A percentile compares a stretch with the other conserved stretches of the same genome.
phyloP scores from a whole-genome alignment of 2,329 filamentous ascomycete species.

The Claviceps maximensis region DNA sequence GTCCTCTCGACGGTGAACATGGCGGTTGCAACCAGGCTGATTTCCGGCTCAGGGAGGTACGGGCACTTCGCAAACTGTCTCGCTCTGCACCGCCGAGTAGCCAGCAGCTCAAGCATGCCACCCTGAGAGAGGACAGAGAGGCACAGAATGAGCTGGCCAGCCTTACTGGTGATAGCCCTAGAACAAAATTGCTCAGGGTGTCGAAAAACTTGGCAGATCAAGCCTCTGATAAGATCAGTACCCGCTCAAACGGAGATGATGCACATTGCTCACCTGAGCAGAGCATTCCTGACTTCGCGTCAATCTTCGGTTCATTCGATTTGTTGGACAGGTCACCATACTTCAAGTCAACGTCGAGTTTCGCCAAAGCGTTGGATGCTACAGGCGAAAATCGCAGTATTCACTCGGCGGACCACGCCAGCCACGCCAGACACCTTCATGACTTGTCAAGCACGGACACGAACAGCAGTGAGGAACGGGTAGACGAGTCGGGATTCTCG shows the following conservation, averaged over 20 bases:
- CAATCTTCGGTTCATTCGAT: conserved; percentile 16
- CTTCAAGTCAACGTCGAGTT: conserved; percentile 8
- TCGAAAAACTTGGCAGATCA: neutral
- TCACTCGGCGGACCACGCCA: neutral
- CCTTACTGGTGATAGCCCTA: neutral
- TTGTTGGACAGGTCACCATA: conserved; percentile 13
- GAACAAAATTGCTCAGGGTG: neutral
- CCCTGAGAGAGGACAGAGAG: neutral
- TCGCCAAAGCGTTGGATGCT: neutral
- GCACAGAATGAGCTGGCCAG: neutral
- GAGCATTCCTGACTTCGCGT: conserved; percentile 15
- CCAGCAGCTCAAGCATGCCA: neutral
- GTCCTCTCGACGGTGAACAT: neutral
- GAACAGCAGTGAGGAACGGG: conserved; percentile 5
- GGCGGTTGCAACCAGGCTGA: neutral
- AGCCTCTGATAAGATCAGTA: neutral
- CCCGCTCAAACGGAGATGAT: neutral
- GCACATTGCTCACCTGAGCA: conserved; percentile 11
- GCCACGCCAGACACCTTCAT: conserved; percentile 12
- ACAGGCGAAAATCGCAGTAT: conserved; percentile 1
- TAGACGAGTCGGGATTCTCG: conserved; percentile 2
- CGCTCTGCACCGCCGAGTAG: conserved; percentile 2
- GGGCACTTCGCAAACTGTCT: conserved; percentile 1
- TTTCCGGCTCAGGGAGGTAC: neutral
- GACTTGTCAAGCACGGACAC: conserved; percentile 14